phyloP scores from a whole-genome alignment of 2,329 filamentous ascomycete genomes.

The Trichocomaceae sp. region DNA sequence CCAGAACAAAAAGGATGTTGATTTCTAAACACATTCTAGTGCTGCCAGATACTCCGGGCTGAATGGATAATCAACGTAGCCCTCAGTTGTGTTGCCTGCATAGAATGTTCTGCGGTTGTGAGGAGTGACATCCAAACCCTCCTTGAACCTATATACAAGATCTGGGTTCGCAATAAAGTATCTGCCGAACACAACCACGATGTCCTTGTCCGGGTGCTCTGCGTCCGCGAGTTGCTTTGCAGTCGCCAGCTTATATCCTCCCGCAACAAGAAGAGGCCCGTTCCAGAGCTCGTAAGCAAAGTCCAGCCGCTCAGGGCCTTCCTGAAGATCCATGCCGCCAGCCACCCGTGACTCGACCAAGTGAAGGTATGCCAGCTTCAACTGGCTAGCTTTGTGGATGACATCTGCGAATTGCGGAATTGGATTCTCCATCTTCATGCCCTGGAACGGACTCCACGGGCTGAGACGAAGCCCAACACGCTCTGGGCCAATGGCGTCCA shows the following conservation, averaged over 20 bases:
- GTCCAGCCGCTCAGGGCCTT: background rate
- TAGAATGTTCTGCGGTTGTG: conserved; percentile 20
- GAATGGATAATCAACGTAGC: conserved; percentile 29
- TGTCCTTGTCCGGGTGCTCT: conserved; percentile 12
- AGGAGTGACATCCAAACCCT: conserved; percentile 14
- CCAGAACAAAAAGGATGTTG: background rate
- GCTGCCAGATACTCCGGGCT: conserved; percentile 24
- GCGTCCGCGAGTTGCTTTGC: conserved; percentile 30
- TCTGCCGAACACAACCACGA: conserved; percentile 31
- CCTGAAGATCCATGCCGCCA: background rate
- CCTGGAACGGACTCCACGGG: conserved; percentile 30
- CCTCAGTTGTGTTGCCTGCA: conserved; percentile 3
- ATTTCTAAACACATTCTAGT: too few species aligned
- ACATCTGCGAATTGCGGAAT: conserved; percentile 9
- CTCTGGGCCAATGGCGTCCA: conserved; percentile 36
- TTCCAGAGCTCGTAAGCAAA: conserved; percentile 8
- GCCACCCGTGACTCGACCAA: conserved; percentile 10
- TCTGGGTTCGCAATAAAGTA: conserved; percentile 23
- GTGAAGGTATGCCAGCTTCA: conserved; percentile 6
- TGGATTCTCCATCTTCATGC: conserved; percentile 36
- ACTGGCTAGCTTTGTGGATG: background rate
- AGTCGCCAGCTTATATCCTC: conserved; percentile 35
- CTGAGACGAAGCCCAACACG: conserved; percentile 40
- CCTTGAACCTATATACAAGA: conserved; percentile 17
- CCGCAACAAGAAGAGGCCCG: conserved; percentile 42